Conservation (phyloP, 2,329 filamentous ascomycete genomes). For the Pseudocercospora cruenta region DNA sequence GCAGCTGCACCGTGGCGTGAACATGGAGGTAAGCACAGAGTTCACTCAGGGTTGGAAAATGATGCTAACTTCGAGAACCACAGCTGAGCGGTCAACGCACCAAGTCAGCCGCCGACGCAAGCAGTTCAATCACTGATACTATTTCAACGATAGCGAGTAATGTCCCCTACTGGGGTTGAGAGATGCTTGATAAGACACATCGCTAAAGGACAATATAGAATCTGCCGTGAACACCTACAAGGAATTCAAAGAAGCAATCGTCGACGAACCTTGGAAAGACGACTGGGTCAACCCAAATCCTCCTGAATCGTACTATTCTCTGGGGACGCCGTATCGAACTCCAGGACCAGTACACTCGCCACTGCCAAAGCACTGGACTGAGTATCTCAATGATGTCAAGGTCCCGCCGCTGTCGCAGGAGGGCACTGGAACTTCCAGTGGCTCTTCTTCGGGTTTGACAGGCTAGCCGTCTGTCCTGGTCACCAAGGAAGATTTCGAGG, state of each 20-base stretch:
- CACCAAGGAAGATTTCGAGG: background rate
- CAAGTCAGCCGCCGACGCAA: constrained; percentile 30
- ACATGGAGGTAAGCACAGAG: constrained; percentile 66
- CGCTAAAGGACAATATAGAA: constrained; percentile 1
- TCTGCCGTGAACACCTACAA: background rate
- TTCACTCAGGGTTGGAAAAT: background rate
- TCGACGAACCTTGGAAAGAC: background rate
- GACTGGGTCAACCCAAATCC: background rate
- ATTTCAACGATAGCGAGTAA: constrained; percentile 37
- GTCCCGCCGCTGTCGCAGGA: background rate
- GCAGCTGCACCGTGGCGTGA: constrained; percentile 88
- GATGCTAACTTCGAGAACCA: constrained; percentile 22
- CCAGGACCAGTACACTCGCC: background rate
- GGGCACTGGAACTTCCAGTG: background rate
- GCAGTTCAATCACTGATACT: constrained; percentile 33
- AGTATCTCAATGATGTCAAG: background rate
- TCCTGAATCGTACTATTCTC: background rate
- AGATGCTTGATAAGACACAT: background rate
- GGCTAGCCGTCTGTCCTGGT: background rate
- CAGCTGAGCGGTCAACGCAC: constrained; percentile 39
- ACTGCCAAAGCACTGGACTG: background rate
- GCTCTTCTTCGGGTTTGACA: background rate
- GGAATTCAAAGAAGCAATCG: background rate
- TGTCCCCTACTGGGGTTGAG: constrained; percentile 35
- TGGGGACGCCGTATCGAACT: background rate